Base-by-base conservation (phyloP, 1,139 yeast genomes). In the Sugiyamaella castrensis region DNA sequence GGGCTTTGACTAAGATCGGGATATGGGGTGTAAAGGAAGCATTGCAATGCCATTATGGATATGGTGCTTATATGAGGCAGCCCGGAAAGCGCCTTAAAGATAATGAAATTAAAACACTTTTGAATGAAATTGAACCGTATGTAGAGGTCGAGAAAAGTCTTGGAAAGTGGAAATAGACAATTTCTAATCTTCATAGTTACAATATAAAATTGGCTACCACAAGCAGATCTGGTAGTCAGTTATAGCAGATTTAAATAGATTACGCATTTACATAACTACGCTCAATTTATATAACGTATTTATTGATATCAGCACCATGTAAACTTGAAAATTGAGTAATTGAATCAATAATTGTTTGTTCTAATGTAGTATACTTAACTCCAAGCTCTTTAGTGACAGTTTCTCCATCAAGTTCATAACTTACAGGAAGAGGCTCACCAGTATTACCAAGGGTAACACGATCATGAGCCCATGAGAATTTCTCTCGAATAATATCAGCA, bases 341-440 rank as follows among this genome's bases (percentile, higher is more conserved):
- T 16, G 58, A 43, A 38, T 58, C 56, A 24, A 49, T 40, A 11
- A 53, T 55, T 40, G 55, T 56, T 29, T 52, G 50, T 42, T 50
- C 54, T 40, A 60, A 59, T 19, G 48, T 36, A 36, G 52, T 58
- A 39, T 53, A 60, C 27, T 31, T 40, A 6, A 60, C 47, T 4
- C 56, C 59, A 31, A 60, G 52, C 10, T 59, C 64, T 32, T 51
- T 47, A 19, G 58, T 38, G 10, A 55, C 59, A 3, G 57, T 38
- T 33, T 49, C 32, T 32, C 57, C 53, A 36, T 60, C 64, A 29
- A 60, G 44, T 19, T 48, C 54, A 43, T 60, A 57, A 13, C 55
- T 52, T 15, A 37, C 40, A 24, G 61, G 57, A 36, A 57, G 37
- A 47, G 39, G 31, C 35, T 53, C 53, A n/a, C 37, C 40, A 4